Base-by-base conservation (phyloP, 2,329 filamentous ascomycete species). In the Furcasterigmium furcatum region DNA sequence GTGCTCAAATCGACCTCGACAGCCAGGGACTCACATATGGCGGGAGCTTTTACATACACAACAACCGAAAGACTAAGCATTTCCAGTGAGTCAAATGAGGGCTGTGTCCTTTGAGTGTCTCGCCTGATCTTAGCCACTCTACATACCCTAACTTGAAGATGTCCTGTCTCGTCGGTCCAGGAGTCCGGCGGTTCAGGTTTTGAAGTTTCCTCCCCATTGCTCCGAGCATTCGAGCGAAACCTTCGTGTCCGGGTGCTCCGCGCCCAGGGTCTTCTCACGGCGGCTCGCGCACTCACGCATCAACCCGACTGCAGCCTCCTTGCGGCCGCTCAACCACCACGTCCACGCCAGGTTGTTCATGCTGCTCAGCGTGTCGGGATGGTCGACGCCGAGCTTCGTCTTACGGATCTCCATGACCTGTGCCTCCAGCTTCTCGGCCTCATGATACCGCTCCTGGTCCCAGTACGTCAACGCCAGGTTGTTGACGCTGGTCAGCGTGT, bases 311-410 rank as follows among this genome's bases (percentile, higher is more conserved):
- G 27, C 27, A 30, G 10, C 27, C 27, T 30, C 10, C n/a, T 8
- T 14, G 4, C 7, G 27, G 27, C 27, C 27, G n/a, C 27, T 30
- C 27, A 14, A 30, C 27, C 27, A 30, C 27, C 27, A 30, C n/a
- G 27, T 30, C 27, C 27, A 30, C 10, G 27, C 51, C 13, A 56
- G 35, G 25, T 54, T 44, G 16, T 4, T 20, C 50, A 52, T 53
- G 44, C 48, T 49, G 3, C 10, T 49, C 18, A 55, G 49, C n/a
- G 53, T 58, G 35, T 45, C 14, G 13, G 54, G 51, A 34, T 54
- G 47, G 12, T 51, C 52, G 19, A 34, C 25, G 14, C 52, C 53
- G 5, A 54, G 44, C 27, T 57, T 16, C 10, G 9, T 49, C 30
- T 47, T 50, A 2, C 19, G 18, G 1, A 7, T 44, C 43, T 56